Evolutionary conservation across 805 yeast species (phyloP), one percentile per base, ranked within the genome.

Genomic region (Yamadazyma paraphyllophila): DNA sequence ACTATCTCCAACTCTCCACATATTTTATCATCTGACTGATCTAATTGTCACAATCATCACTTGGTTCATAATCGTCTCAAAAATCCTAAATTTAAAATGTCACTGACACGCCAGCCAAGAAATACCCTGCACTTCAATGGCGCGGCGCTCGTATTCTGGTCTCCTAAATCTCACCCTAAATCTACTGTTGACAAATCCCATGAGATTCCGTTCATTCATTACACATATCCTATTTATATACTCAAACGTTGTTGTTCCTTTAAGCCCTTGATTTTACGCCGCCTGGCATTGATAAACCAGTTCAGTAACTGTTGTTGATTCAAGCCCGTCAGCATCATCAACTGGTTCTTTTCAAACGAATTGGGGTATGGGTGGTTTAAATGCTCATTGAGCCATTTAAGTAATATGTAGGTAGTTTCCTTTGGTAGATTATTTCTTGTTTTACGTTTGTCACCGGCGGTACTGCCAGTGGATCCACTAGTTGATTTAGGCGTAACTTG

Each of bases 241-340:
- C 43, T 51, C 24, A 55, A 42, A 13, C 54, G 36, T 36, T 57
- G 56, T 45, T 65, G 67, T 50, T 76, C 77, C 54, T 76, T 72
- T 49, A 79, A 63, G 36, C 62, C 56, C 58, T 75, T 78, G 42
- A 88, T 77, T 58, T 85, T 81, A 54, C 96, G 72, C 57, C 96
- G 74, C 55, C 96, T 77, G 14, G 92, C 95, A 60, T 88, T 88
- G 58, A 88, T 88, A 57, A 88, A 88, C 96, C 96, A 88, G 60
- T 88, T 88, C 53, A 86, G 77, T 49, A 88, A 74, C 63, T 88
- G 96, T 49, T 85, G 88, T 63, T 84, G 81, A 51, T 88, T 85
- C 59, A 88, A 73, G 0, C 94, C 92, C 0, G 96, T 88, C 59
- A 77, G 74, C 53, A 74, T 71, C 74, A 85, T 77, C 45, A 88